These are phyloP conservation scores for Chaetomium cochliodes DNA, from an alignment of 495 filamentous ascomycete genomes.

Conservation along the genomic window DNA sequence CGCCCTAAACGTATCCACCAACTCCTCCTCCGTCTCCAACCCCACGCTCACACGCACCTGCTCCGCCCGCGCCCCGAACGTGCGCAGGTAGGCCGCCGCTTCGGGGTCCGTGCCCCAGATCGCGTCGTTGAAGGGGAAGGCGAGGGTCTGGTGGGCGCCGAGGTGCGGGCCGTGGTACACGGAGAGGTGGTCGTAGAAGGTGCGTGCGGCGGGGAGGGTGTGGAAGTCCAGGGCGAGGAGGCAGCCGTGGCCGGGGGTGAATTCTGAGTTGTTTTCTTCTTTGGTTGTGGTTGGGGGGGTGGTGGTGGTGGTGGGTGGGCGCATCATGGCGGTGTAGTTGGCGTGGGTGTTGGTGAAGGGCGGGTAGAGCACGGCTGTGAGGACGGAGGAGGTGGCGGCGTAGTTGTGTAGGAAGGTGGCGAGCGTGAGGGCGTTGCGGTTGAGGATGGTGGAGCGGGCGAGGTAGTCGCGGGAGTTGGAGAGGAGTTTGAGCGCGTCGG, in stretches of 20 bases:
- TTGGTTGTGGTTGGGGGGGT: background rate
- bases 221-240: slow-evolving; percentile 46
- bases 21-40: slow-evolving; percentile 40
- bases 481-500: slow-evolving; percentile 44
- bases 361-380: slow-evolving; percentile 45
- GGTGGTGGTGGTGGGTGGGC: slow-evolving; percentile 31
- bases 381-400: slow-evolving; percentile 27
- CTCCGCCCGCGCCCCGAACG: slow-evolving; percentile 34
- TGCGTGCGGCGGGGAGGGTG: slow-evolving; percentile 27
- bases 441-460: slow-evolving; percentile 39
- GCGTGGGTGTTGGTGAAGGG: slow-evolving; percentile 31
- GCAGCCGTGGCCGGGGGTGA: slow-evolving; percentile 42
- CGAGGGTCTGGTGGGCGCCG: slow-evolving; percentile 48
- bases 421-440: slow-evolving; percentile 45
- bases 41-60: slow-evolving; percentile 45
- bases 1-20: slow-evolving; percentile 37
- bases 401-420: slow-evolving; percentile 39
- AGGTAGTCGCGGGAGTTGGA: slow-evolving; percentile 45
- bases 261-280: slow-evolving; percentile 21
- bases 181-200: slow-evolving; percentile 46
- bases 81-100: slow-evolving; percentile 25
- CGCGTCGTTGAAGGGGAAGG: slow-evolving; percentile 41
- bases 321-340: slow-evolving; percentile 42
- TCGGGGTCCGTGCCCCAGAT: slow-evolving; percentile 36
- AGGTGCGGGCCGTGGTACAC: slow-evolving; percentile 49